Percentiles rank a stretch among this genome's conserved stretches.
phyloP scores from a whole-genome alignment of 2,329 filamentous ascomycete genomes.

The Aspergillus fumigatus region DNA sequence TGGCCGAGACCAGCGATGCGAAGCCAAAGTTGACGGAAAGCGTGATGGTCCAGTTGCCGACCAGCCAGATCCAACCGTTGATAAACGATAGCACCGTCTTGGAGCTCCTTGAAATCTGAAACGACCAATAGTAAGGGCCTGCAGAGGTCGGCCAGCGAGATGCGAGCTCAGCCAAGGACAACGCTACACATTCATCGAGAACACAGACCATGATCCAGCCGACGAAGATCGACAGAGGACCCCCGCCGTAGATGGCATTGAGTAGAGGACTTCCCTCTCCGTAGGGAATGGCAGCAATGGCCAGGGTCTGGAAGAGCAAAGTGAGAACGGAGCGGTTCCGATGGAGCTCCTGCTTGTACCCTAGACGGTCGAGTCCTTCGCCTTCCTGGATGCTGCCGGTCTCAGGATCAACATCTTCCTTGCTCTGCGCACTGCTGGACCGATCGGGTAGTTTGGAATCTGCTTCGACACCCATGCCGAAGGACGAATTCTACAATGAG shows the following conservation, averaged over 20 bases:
- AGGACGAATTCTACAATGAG: not conserved
- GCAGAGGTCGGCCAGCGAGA: conserved; percentile 51
- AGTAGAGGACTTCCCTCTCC: conserved; percentile 42
- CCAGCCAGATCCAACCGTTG: conserved; percentile 51
- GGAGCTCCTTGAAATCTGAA: conserved; percentile 42
- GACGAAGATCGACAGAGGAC: conserved; percentile 53
- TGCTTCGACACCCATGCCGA: not conserved
- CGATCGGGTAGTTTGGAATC: not conserved
- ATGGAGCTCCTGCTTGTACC: conserved; percentile 55
- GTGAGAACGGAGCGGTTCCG: conserved; percentile 59
- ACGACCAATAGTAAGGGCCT: conserved; percentile 53
- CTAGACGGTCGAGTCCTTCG: conserved; percentile 41
- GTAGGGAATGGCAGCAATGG: conserved; percentile 58
- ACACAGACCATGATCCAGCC: conserved; percentile 54
- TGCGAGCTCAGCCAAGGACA: conserved; percentile 49
- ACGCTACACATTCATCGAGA: conserved; percentile 50
- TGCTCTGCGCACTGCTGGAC: not conserved
- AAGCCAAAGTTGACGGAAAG: conserved; percentile 54
- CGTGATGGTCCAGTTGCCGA: conserved; percentile 51
- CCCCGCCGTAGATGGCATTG: conserved; percentile 43
- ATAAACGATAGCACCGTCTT: conserved; percentile 49
- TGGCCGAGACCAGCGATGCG: conserved; percentile 50
- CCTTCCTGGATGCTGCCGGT: conserved; percentile 23
- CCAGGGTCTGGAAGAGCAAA: conserved; percentile 57
- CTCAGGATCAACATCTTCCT: not conserved